phyloP scores from a whole-genome alignment of 768 basidiomycete genomes.

The Amanita molliuscula region DNA sequence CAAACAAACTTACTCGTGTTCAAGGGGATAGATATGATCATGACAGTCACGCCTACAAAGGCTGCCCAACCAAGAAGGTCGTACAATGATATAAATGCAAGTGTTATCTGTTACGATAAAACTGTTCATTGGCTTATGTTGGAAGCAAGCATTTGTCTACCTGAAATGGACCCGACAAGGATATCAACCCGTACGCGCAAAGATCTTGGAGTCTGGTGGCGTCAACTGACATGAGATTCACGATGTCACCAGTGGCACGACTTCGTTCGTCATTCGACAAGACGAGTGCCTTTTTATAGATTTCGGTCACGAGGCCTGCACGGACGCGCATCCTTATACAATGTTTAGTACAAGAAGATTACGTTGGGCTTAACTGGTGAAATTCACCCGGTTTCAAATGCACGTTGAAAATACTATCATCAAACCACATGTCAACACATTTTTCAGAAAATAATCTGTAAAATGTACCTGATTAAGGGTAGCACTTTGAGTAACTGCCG shows the following conservation, averaged over 20 bases:
- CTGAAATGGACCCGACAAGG: constrained; percentile 81
- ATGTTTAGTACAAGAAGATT: background rate
- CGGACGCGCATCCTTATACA: constrained; percentile 74
- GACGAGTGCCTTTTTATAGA: constrained; percentile 80
- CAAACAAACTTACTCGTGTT: constrained; percentile 38
- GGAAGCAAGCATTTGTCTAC: constrained; percentile 21
- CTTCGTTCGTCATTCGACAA: constrained; percentile 80
- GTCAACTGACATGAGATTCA: constrained; percentile 90
- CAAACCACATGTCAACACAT: background rate
- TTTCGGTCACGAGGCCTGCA: constrained; percentile 74
- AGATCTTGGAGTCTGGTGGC: constrained; percentile 71
- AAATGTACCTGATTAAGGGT: constrained; percentile 63
- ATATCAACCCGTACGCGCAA: constrained; percentile 75
- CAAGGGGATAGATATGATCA: constrained; percentile 73
- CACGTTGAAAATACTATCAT: constrained; percentile 72
- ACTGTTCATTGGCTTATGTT: background rate
- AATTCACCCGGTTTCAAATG: constrained; percentile 56
- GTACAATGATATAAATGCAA: constrained; percentile 88
- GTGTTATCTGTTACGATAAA: constrained; percentile 42
- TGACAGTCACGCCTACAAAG: constrained; percentile 81
- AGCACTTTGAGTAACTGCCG: constrained; percentile 70
- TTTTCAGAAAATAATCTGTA: background rate
- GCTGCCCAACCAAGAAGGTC: constrained; percentile 86
- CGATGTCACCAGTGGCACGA: constrained; percentile 83
- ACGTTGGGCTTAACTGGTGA: background rate